Conservation (phyloP, 371 early-diverging fungal genomes). For the Mortierella sp. region DNA sequence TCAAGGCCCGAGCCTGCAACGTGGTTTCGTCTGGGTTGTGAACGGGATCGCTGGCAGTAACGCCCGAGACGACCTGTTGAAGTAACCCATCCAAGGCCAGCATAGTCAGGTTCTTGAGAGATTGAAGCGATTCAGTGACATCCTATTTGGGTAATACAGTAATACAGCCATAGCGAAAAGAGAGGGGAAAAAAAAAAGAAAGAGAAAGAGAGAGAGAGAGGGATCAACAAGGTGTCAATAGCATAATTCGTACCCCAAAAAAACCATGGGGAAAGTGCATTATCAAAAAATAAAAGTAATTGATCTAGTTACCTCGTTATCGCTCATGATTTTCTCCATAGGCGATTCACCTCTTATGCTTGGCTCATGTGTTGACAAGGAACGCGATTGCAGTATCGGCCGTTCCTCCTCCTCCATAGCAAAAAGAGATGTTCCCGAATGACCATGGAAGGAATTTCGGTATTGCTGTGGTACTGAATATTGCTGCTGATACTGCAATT, state of each 20-base stretch:
- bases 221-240: neutral
- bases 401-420: slow-evolving; percentile 1
- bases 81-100: slow-evolving; percentile 48
- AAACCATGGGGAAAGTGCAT: neutral
- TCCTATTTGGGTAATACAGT: slow-evolving; percentile 14
- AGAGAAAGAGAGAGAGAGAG: neutral
- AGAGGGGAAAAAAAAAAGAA: neutral
- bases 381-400: slow-evolving; percentile 4
- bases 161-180: neutral
- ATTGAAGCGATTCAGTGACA: slow-evolving; percentile 46
- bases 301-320: slow-evolving; percentile 39
- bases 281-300: neutral
- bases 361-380: slow-evolving; percentile 20
- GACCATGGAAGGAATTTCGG: slow-evolving; percentile 45
- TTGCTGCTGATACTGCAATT: neutral
- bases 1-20: slow-evolving; percentile 43
- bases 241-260: neutral
- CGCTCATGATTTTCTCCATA: slow-evolving; percentile 17
- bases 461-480: slow-evolving; percentile 11
- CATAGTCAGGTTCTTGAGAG: slow-evolving; percentile 55
- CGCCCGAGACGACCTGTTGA: slow-evolving; percentile 53
- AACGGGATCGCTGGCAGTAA: slow-evolving; percentile 50
- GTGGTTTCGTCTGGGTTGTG: slow-evolving; percentile 52
- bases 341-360: slow-evolving; percentile 10
- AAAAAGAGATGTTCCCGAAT: slow-evolving; percentile 13